These are phyloP conservation scores for Penicillium sp. DNA, from an alignment of 2,329 filamentous ascomycete species.

Conservation along the genomic window DNA sequence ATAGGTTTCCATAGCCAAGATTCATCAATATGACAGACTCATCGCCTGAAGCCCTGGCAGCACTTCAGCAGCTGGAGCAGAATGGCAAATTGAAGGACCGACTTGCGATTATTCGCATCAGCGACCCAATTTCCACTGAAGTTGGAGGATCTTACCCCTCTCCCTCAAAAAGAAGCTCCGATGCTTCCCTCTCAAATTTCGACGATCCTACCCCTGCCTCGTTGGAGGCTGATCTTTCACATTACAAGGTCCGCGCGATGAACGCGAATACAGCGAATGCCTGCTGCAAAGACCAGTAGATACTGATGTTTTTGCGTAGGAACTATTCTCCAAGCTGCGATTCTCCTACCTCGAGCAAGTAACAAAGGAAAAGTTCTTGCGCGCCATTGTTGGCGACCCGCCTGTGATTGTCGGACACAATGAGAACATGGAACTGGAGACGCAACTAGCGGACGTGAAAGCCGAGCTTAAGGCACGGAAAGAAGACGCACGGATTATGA, in stretches of 20 bases:
- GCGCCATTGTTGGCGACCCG: slow-evolving; percentile 81
- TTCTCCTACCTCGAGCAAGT: slow-evolving; percentile 98
- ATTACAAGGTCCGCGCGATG: slow-evolving; percentile 59
- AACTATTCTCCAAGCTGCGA: slow-evolving; percentile 88
- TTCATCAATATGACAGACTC: slow-evolving; percentile 15
- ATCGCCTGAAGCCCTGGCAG: slow-evolving; percentile 23
- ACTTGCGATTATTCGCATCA: slow-evolving; percentile 66
- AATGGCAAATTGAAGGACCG: slow-evolving; percentile 42
- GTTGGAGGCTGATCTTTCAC: slow-evolving; percentile 70
- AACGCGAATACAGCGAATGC: background rate
- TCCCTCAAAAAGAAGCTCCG: slow-evolving; percentile 55
- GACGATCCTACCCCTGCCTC: slow-evolving; percentile 64
- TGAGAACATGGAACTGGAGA: slow-evolving; percentile 72
- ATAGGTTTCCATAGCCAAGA: background rate
- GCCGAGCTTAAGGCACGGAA: slow-evolving; percentile 70
- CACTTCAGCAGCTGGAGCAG: slow-evolving; percentile 42
- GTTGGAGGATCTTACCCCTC: slow-evolving; percentile 21
- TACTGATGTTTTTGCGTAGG: slow-evolving; percentile 36
- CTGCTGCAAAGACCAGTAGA: background rate
- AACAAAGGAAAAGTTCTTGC: slow-evolving; percentile 95
- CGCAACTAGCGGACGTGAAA: slow-evolving; percentile 61
- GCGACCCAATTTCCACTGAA: slow-evolving; percentile 58
- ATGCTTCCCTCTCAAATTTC: slow-evolving; percentile 62
- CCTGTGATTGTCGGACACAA: slow-evolving; percentile 72
- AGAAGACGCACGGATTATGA: slow-evolving; percentile 63